These are phyloP conservation scores for Hymenoscyphus occultus DNA, from an alignment of 2,329 filamentous ascomycete genomes.

Conservation along the genomic window DNA sequence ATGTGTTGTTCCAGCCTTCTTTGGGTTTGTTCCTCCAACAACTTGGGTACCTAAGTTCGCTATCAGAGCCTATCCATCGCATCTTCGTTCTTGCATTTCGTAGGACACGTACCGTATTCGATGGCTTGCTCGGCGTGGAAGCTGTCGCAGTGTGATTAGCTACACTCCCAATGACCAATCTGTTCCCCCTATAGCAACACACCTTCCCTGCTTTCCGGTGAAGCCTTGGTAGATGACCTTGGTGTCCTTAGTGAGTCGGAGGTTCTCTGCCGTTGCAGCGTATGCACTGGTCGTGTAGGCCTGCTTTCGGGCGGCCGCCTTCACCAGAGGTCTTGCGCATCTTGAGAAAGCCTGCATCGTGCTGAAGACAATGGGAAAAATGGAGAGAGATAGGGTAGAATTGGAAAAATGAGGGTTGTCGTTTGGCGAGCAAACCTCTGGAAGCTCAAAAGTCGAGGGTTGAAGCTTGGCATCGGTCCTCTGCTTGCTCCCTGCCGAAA, in stretches of 20 bases:
- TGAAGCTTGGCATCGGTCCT: not conserved
- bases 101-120: constrained; percentile 75
- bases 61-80: constrained; percentile 32
- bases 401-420: constrained; percentile 15
- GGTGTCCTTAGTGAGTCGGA: constrained; percentile 89
- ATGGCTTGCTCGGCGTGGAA: constrained; percentile 98
- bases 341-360: constrained; percentile 85
- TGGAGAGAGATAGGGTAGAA: constrained; percentile 20
- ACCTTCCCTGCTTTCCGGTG: constrained; percentile 95
- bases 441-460: not conserved
- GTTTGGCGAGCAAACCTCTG: not conserved
- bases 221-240: constrained; percentile 97
- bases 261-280: constrained; percentile 73
- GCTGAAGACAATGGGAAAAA: constrained; percentile 35
- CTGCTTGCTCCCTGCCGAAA: not conserved
- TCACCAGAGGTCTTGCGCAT: constrained; percentile 66
- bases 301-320: constrained; percentile 66
- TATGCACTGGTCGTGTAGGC: constrained; percentile 71
- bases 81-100: constrained; percentile 11
- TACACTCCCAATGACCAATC: constrained; percentile 11
- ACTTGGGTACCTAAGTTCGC: constrained; percentile 77
- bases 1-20: constrained; percentile 91
- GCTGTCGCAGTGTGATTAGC: constrained; percentile 49
- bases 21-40: constrained; percentile 97
- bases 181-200: constrained; percentile 42